Conservation (phyloP, 108 stramenopile species). For the Mediolabrus comicus region DNA sequence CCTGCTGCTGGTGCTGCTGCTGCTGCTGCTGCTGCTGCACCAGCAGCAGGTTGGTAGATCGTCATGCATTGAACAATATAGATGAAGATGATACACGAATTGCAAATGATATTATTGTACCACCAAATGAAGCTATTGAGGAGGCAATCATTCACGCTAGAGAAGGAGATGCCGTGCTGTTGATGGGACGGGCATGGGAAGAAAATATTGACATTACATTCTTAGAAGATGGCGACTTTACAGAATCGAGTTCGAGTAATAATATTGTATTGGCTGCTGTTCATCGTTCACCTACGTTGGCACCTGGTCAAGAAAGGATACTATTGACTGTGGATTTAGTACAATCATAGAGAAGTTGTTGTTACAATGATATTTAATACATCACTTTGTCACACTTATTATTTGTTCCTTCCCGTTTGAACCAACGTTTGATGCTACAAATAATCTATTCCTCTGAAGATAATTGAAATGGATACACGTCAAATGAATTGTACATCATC, state of each 20-base stretch:
- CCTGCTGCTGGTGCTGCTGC: background rate
- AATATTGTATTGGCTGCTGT: conserved; percentile 40
- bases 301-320: conserved; percentile 37
- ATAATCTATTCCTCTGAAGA: no score
- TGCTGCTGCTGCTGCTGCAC: background rate
- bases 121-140: conserved; percentile 1
- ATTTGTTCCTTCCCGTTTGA: no score
- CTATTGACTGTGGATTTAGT: conserved; percentile 60
- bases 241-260: background rate
- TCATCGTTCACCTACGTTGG: conserved; percentile 52
- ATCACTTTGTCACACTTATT: no score
- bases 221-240: background rate
- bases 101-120: conserved; percentile 38
- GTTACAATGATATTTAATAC: background rate
- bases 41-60: conserved; percentile 22
- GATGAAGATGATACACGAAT: conserved; percentile 38
- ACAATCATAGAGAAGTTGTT: background rate
- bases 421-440: no score
- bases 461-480: conserved; percentile 60
- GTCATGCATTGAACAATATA: conserved; percentile 31
- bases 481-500: conserved; percentile 87
- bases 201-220: background rate
- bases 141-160: conserved; percentile 17
- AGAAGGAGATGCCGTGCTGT: conserved; percentile 51
- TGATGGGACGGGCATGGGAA: conserved; percentile 55